Base-by-base conservation (phyloP, 495 filamentous ascomycete species). In the Xylaria castorea region DNA sequence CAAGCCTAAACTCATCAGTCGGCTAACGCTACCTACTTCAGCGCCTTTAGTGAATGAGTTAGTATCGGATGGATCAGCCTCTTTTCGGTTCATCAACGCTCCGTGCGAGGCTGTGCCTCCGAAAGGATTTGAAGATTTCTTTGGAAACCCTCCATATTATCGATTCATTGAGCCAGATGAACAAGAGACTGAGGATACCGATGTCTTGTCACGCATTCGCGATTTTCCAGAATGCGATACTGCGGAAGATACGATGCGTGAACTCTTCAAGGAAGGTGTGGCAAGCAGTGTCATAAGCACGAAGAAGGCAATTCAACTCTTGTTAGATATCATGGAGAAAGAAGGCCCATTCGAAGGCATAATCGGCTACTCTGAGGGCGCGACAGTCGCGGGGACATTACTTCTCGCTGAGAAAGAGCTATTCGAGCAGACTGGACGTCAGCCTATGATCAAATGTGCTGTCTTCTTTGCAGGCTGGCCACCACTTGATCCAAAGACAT, bases 291-390 rank as follows among this genome's bases (percentile, higher is more conserved):
- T 84, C 22, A 60, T 77, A 38, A 84, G 83, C 71, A 82, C 81
- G 18, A 75, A 81, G 66, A 77, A 82, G 40, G 83, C 84, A 0
- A 78, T 86, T 36, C 81, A 85, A 61, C 83, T 80, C 50, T 76
- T 87, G 16, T 66, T 84, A 44, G 79, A 84, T 30, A 81, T 86
- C 64, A 85, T 88, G 81, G 80, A 87, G 14, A 82, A 87, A 69
- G 80, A 86, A 12, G 85, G 85, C 0, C 85, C 85, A 0, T 87
- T 86, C 53, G 83, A 86, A 51, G 83, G 79, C 60, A 85, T 91
- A 57, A 86, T 91, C 63, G 89, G 88, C 0, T 91, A 89, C 68
- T 91, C 89, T 0, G 89, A 91, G 71, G 90, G 90, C 25, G 89
- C 88, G 12, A 85, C 84, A 0, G 82, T 91, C 8, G 90, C 88